These are phyloP conservation scores for Sarcocystis neurona DNA, from an alignment of 169 alveolate genomes.

Conservation along the genomic window DNA sequence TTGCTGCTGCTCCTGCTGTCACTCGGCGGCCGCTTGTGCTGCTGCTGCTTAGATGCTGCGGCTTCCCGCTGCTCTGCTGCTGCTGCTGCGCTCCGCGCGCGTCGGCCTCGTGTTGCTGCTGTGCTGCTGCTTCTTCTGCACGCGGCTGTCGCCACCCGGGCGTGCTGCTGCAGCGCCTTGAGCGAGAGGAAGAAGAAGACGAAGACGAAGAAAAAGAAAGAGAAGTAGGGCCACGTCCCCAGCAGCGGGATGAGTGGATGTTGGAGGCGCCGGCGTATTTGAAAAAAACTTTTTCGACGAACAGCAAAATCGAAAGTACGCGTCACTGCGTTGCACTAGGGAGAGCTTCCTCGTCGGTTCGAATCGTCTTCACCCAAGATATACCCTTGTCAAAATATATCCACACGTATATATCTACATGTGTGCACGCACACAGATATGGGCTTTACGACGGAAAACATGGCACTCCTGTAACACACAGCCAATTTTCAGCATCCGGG, in stretches of 20 bases:
- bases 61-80: neutral
- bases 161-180: neutral
- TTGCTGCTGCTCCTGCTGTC: neutral
- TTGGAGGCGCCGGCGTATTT: slow-evolving; percentile 63
- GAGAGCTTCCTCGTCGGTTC: too few relatives aligned
- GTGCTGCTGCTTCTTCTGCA: neutral
- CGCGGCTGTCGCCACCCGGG: neutral
- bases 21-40: neutral
- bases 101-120: neutral
- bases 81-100: too few relatives aligned
- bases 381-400: too few relatives aligned
- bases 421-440: too few relatives aligned
- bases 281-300: slow-evolving; percentile 17
- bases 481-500: too few relatives aligned
- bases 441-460: too few relatives aligned
- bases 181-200: neutral
- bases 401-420: too few relatives aligned
- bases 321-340: too few relatives aligned
- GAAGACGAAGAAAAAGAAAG: neutral
- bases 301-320: slow-evolving; percentile 22
- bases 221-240: too few relatives aligned
- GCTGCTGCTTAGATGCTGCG: neutral
- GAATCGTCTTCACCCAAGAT: too few relatives aligned
- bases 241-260: slow-evolving; percentile 62
- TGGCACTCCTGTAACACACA: too few relatives aligned